Evolutionary conservation across 148 eudicot genomes (phyloP), one percentile per base, ranked within the genome.

Genomic region (Persicaria maculosa): DNA sequence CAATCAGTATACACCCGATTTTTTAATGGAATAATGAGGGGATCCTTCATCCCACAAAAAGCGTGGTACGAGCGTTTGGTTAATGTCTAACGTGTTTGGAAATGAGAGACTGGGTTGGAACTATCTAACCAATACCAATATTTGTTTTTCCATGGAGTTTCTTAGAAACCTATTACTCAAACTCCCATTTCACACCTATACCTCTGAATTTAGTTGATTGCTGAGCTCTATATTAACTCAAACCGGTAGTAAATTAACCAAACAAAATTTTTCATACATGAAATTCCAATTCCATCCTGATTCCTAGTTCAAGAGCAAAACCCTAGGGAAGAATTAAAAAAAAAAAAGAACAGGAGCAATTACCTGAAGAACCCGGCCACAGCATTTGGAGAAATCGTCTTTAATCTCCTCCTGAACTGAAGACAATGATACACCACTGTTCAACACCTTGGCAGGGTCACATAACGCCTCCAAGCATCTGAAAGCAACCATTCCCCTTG

Each of bases 401-500:
- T 45, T 46, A 16, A 50, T 50, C 58, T 80, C 76, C 7, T 76
- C 77, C 46, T 47, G 46, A 17, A 59, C 43, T 22, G 70, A 43
- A 16, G 73, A 25, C 48, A 76, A 40, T 71, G 54, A 58, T 59
- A 31, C 81, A 52, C 58, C 72, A 57, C 75, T 76, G 43, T 43
- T 57, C 16, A 67, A 74, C 62, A 74, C 75, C 69, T 59, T 72
- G 59, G 43, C 78, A 68, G 77, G 47, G 54, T 78, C 70, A 78
- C 54, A 75, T 12, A 91, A 75, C 31, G 71, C 76, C 82, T 91
- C 93, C 81, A 93, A 78, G 72, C 87, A 77, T 80, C 87, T 88
- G 75, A 86, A 79, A 45, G 81, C 83, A 55, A 83, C 74, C 77
- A 76, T 71, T 79, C 89, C 97, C 72, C 77, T 84, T 0, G 86